phyloP scores from a whole-genome alignment of 768 basidiomycete species.

The Boletus tylopilopsis region DNA sequence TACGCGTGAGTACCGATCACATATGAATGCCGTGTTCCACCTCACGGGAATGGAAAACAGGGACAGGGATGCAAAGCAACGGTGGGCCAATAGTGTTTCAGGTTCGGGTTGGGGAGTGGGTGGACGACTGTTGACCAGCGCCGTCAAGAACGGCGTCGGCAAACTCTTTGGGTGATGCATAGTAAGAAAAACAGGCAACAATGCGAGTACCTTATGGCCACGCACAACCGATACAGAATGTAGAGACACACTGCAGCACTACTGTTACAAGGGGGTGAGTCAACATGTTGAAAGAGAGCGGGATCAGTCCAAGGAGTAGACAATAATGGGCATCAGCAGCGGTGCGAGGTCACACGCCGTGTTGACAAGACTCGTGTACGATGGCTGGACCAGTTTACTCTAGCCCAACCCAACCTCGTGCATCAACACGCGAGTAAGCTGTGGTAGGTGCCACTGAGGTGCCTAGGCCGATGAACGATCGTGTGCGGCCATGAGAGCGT shows the following conservation, averaged over 20 bases:
- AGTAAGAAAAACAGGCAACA: conserved; percentile 9
- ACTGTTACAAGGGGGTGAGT: conserved; percentile 30
- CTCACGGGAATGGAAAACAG: conserved; percentile 34
- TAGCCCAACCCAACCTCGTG: conserved; percentile 70
- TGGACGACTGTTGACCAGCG: conserved; percentile 76
- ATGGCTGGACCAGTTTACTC: conserved; percentile 28
- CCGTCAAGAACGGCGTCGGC: conserved; percentile 79
- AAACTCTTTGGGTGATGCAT: conserved; percentile 57
- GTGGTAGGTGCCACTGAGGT: conserved; percentile 72
- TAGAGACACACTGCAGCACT: conserved; percentile 18
- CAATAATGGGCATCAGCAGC: conserved; percentile 19
- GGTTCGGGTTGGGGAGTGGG: conserved; percentile 80
- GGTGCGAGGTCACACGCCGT: conserved; percentile 10
- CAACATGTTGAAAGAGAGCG: conserved; percentile 9
- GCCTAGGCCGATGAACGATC: conserved; percentile 71
- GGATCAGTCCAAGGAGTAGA: conserved; percentile 22
- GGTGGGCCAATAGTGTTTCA: conserved; percentile 78
- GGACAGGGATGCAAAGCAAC: conserved; percentile 89
- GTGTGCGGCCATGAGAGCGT: conserved; percentile 60
- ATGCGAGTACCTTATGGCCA: conserved; percentile 5
- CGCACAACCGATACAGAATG: conserved; percentile 2
- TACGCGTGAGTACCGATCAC: conserved; percentile 63
- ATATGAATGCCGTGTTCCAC: background rate
- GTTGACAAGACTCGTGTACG: conserved; percentile 7
- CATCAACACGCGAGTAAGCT: conserved; percentile 81